Evolutionary conservation across 169 alveolate genomes (phyloP), one percentile per base, ranked within the genome.

Genomic region (Cryptosporidium felis): DNA sequence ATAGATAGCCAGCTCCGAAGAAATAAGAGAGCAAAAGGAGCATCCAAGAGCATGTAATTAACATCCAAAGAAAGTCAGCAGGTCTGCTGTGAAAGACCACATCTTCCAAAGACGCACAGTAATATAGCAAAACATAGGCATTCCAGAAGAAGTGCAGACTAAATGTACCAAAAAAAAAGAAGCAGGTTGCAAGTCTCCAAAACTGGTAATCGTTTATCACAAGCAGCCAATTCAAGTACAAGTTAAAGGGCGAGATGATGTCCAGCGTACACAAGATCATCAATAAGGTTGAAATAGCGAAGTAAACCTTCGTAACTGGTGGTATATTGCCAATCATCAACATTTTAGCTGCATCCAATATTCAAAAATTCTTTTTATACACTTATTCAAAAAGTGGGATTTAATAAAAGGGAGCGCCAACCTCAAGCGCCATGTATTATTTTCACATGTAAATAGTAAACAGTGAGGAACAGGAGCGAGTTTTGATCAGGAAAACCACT

Each of bases 61-160:
- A 80, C 96, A 93, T 92, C 96, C 96, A 93, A 14, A 93, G 80
- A 53, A 93, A 93, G 90, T 93, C 96, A 12, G 96, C 96, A 6
- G 96, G 94, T 41, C 91, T 91, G 44, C 93, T 92, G 56, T 88
- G 88, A 66, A 88, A 82, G 26, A 59, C 58, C 28, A 81, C 53
- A 44, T 80, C 93, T 49, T 92, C 94, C 56, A 89, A 51, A 8
- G 91, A 62, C 12, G 85, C 60, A 66, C 93, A 90, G 80, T 91
- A 81, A 91, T 46, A 91, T 62, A 92, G 90, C 93, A 95, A 81
- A 51, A 94, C 97, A 88, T 95, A 95, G 26, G 91, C 92, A 89
- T 95, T 95, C 98, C 98, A 95, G 92, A 95, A 94, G 67, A 95
- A 95, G 81, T 85, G 94, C 62, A 95, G 85, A 12, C 97, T 95